phyloP scores from a whole-genome alignment of 345 rosid genomes.

The Euclidium syriacum region DNA sequence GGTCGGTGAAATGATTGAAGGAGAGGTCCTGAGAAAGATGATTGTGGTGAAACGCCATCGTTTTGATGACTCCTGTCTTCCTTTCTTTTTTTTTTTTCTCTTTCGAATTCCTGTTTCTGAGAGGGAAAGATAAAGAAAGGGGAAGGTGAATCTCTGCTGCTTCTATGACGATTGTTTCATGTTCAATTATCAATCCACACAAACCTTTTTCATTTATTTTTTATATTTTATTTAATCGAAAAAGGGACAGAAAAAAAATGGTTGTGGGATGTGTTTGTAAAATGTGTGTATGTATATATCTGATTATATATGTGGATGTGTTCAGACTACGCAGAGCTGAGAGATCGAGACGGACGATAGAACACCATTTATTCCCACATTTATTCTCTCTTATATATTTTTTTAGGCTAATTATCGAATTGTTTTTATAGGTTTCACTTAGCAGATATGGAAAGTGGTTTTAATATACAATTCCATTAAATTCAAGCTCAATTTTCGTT shows the following conservation, averaged over 20 bases:
- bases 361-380: conserved; percentile 20
- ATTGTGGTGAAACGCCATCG: conserved; percentile 83
- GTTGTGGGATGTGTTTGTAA: too few relatives aligned
- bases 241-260: conserved; percentile 10
- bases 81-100: background rate
- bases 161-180: conserved; percentile 30
- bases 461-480: too few relatives aligned
- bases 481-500: background rate
- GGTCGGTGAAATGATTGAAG: conserved; percentile 69
- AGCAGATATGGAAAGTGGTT: background rate
- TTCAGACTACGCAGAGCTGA: conserved; percentile 30
- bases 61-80: background rate
- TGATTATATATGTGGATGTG: conserved; percentile 4
- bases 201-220: background rate
- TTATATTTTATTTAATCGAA: background rate
- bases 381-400: conserved; percentile 1
- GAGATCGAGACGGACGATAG: conserved; percentile 17
- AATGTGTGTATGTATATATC: background rate
- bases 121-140: conserved; percentile 29
- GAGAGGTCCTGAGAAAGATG: conserved; percentile 71
- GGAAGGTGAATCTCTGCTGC: conserved; percentile 24
- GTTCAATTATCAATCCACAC: conserved; percentile 15
- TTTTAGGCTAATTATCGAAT: background rate
- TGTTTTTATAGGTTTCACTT: background rate
- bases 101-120: conserved; percentile 19